Evolutionary conservation across 441 rosid species (phyloP).

Genomic region (Aleurites moluccanus): DNA sequence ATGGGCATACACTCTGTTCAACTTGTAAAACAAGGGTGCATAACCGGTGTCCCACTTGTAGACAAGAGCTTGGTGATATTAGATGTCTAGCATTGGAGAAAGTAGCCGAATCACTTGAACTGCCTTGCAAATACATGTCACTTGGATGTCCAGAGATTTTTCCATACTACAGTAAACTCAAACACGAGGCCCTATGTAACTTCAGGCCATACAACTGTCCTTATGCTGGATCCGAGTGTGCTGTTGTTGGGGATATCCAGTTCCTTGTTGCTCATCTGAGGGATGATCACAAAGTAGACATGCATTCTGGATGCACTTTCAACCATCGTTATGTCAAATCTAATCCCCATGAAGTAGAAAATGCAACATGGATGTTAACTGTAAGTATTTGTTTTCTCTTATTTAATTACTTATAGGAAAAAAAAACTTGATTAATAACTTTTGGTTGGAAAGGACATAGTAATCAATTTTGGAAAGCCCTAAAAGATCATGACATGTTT

Average conservation of each 20-base stretch:
- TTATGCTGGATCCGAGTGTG: slow-evolving; percentile 92
- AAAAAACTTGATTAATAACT: neutral
- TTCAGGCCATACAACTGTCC: slow-evolving; percentile 95
- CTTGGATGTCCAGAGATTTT: slow-evolving; percentile 92
- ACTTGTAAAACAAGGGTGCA: slow-evolving; percentile 90
- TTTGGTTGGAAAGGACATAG: neutral
- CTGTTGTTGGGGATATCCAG: slow-evolving; percentile 78
- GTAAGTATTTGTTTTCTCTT: slow-evolving; percentile 50
- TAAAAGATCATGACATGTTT: neutral
- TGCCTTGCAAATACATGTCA: slow-evolving; percentile 79
- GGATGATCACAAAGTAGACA: slow-evolving; percentile 97
- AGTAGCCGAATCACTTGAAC: slow-evolving; percentile 91
- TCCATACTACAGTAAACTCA: slow-evolving; percentile 95
- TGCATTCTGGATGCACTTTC: slow-evolving; percentile 96
- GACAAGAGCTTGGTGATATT: slow-evolving; percentile 98
- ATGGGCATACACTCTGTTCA: slow-evolving; percentile 98
- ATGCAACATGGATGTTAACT: slow-evolving; percentile 99
- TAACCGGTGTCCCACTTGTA: slow-evolving; percentile 93
- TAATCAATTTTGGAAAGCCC: neutral
- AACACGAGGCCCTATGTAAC: slow-evolving; percentile 80
- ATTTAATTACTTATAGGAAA: no score
- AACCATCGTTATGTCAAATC: slow-evolving; percentile 97
- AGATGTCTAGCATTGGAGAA: slow-evolving; percentile 93
- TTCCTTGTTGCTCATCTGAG: slow-evolving; percentile 85
- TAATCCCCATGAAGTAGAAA: slow-evolving; percentile 97